Conservation (phyloP, 2,329 filamentous ascomycete species). For the Pseudogymnoascus sp. region DNA sequence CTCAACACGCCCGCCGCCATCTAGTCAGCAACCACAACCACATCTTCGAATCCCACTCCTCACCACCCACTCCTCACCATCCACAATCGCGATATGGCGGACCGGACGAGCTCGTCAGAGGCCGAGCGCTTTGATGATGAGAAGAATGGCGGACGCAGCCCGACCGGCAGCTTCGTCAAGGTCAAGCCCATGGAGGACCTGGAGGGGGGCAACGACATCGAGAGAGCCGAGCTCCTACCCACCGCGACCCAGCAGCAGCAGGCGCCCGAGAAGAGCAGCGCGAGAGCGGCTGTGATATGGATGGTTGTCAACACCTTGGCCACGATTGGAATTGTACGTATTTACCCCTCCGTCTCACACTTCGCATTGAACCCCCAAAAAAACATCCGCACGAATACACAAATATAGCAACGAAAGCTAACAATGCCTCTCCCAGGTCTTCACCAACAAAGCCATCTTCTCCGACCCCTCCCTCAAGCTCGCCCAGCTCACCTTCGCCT, state of each 20-base stretch:
- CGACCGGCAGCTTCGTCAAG: conserved; percentile 17
- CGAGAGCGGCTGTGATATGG: conserved; percentile 40
- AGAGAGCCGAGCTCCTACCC: conserved; percentile 34
- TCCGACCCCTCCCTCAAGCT: conserved; percentile 51
- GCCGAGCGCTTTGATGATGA: conserved; percentile 16
- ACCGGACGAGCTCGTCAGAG: background rate
- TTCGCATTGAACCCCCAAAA: background rate
- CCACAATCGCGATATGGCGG: background rate
- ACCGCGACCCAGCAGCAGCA: conserved; percentile 20
- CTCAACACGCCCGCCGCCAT: too few species aligned
- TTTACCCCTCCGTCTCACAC: background rate
- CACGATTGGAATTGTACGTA: conserved; percentile 52
- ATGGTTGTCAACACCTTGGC: conserved; percentile 53
- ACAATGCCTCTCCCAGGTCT: conserved; percentile 39
- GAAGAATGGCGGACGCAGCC: conserved; percentile 15
- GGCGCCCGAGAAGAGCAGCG: conserved; percentile 25
- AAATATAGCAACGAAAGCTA: background rate
- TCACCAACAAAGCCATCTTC: conserved; percentile 64
- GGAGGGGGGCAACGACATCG: conserved; percentile 32
- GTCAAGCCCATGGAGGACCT: conserved; percentile 27
- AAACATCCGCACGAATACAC: too few species aligned
- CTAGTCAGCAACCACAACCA: too few species aligned
- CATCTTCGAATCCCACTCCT: too few species aligned
- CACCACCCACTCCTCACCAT: too few species aligned
- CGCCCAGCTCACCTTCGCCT: conserved; percentile 56